Base-by-base conservation (phyloP, 2,329 filamentous ascomycete species). In the Fusarium xylarioides region DNA sequence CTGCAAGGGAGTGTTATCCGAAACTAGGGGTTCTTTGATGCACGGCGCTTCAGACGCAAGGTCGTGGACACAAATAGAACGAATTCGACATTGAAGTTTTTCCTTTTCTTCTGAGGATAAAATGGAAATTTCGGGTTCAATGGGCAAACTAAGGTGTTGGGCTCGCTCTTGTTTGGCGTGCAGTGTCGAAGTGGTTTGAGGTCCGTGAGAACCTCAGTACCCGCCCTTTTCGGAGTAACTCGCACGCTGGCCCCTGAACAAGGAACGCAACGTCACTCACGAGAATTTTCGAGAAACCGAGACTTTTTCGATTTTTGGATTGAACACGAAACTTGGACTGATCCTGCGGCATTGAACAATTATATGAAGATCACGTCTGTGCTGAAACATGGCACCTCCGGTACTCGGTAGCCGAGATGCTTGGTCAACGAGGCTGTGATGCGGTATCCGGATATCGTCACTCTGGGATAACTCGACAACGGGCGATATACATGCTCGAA, bases 181-280 rank as follows among this genome's bases (percentile, higher is more conserved):
- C 35, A 67, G 58, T 68, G 49, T 55, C 55, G 35, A 37, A 58
- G 21, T 35, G 43, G 28, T 49, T 71, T 38, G 59, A 34, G 50
- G 50, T 65, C 32, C 54, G 50, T 58, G 68, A 73, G 62, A 63
- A 37, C 63, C 49, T 73, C 61, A 68, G 42, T 55, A 56, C 44
- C 62, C 55, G 63, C 56, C 54, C 62, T 66, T 65, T 69, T 65
- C 34, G 46, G 66, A 64, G 50, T 56, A 62, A 63, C 61, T 74
- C 61, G 49, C 57, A 43, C 35, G 43, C 37, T 42, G 47, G 47
- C 66, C 70, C 70, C 70, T 73, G 70, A 73, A 43, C 32, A 59
- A 26, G 49, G n/a, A 26, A 37, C 46, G 42, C 40, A 63, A 59
- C 57, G 40, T 54, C 66, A 59, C 44, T 50, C 35, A 26, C 32